Percentiles rank a stretch among this genome's conserved stretches.
Evolutionary conservation across 1,284 basidiomycete genomes (phyloP).

Genomic region (Sporisorium iseilematis-ciliati): DNA sequence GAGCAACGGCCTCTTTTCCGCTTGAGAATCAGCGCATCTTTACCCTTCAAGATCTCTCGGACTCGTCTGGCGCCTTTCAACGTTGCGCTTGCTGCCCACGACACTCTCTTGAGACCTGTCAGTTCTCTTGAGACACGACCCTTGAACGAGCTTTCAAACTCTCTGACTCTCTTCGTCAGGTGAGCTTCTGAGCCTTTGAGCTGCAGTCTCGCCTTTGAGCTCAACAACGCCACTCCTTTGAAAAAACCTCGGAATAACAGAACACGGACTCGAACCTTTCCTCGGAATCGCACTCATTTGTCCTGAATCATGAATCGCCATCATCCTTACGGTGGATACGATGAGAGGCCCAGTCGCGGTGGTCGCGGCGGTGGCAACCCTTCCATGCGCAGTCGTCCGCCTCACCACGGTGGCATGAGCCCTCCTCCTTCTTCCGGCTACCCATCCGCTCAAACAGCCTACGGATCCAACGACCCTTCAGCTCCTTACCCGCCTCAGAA

Average conservation of each 20-base stretch:
- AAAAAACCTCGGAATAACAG: constrained; percentile 10
- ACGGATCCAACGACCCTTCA: constrained; percentile 37
- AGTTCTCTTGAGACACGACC: constrained; percentile 23
- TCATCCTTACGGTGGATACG: constrained; percentile 84
- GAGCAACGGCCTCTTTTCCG: constrained; percentile 19
- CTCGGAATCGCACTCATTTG: constrained; percentile 1
- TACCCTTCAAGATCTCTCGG: constrained; percentile 17
- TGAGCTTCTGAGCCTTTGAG: constrained; percentile 43
- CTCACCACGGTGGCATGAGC: constrained; percentile 35
- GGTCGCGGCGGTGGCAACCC: constrained; percentile 46
- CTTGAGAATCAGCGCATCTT: constrained; percentile 21
- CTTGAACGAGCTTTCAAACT: not conserved
- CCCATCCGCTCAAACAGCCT: constrained; percentile 24
- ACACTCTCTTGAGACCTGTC: constrained; percentile 25
- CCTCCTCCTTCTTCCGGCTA: constrained; percentile 32
- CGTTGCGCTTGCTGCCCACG: constrained; percentile 1
- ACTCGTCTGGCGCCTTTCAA: not conserved
- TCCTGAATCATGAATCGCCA: constrained; percentile 79
- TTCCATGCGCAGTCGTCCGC: constrained; percentile 28
- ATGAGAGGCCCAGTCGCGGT: constrained; percentile 70
- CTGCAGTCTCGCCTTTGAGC: constrained; percentile 30
- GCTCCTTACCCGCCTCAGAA: constrained; percentile 25
- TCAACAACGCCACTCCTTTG: constrained; percentile 1
- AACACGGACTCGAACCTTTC: constrained; percentile 14
- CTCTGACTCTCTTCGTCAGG: constrained; percentile 14